Percentiles rank a stretch among this genome's conserved stretches.
Evolutionary conservation across 805 yeast genomes (phyloP).

Genomic region (Tanozyma kutaoensis): DNA sequence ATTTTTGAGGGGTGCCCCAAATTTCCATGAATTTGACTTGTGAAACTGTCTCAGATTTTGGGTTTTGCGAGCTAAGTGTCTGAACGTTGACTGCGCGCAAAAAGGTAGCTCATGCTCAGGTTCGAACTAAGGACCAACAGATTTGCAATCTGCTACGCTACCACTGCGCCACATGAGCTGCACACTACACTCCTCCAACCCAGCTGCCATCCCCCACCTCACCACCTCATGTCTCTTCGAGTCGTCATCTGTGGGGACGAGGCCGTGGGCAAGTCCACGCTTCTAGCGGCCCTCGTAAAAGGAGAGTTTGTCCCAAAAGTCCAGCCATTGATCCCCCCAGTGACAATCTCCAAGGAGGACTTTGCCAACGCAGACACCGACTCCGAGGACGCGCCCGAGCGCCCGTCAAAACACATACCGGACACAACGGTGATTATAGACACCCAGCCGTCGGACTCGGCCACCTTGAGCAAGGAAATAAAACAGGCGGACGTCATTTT

Average conservation of each 20-base stretch:
- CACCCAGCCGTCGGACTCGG: constrained; percentile 57
- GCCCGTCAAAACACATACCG: constrained; percentile 20
- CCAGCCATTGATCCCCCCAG: constrained; percentile 70
- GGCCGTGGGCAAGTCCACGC: constrained; percentile 73
- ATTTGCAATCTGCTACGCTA: constrained; percentile 98
- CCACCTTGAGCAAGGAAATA: constrained; percentile 53
- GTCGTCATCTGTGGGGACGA: constrained; percentile 94
- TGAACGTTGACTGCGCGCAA: too few species aligned
- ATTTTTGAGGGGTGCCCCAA: too few species aligned
- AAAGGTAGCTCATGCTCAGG: constrained; percentile 74
- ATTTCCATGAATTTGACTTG: too few species aligned
- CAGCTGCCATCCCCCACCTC: too few species aligned
- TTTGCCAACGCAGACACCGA: constrained; percentile 18
- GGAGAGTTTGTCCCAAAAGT: constrained; percentile 60
- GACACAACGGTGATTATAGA: constrained; percentile 62
- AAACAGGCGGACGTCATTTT: constrained; percentile 83
- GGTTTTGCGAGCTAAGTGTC: too few species aligned
- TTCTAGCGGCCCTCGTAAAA: constrained; percentile 70
- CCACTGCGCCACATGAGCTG: constrained; percentile 94
- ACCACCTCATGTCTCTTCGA: constrained; percentile 22
- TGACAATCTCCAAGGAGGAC: constrained; percentile 58
- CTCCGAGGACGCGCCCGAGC: constrained; percentile 2
- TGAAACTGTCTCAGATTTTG: too few species aligned
- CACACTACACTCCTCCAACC: too few species aligned
- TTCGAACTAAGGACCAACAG: constrained; percentile 97